Evolutionary conservation across 2,329 filamentous ascomycete genomes (phyloP).

Genomic region (Pseudogymnoascus sp.): DNA sequence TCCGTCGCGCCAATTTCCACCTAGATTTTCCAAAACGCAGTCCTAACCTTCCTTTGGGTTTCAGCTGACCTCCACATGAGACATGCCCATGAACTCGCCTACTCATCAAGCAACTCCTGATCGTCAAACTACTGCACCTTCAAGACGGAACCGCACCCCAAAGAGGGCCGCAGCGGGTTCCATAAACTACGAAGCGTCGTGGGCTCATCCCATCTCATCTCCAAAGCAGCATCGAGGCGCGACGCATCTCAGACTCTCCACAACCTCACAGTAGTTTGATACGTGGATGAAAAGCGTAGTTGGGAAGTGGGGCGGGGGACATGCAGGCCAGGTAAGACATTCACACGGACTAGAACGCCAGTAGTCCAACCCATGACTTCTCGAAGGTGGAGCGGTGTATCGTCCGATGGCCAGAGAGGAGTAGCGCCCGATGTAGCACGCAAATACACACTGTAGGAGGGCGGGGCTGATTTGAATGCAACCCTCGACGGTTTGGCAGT

Average conservation of each 20-base stretch:
- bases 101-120: neutral
- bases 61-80: neutral
- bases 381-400: neutral
- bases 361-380: neutral
- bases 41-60: neutral
- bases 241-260: neutral
- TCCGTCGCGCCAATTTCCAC: neutral
- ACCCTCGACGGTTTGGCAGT: neutral
- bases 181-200: neutral
- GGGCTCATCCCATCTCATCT: slow-evolving; percentile 3
- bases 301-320: neutral
- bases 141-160: neutral
- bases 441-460: neutral
- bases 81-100: neutral
- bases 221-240: neutral
- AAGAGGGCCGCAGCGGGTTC: neutral
- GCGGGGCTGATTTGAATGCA: neutral
- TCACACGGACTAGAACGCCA: neutral
- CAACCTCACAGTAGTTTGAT: neutral
- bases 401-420: neutral
- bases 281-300: neutral
- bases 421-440: neutral
- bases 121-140: neutral
- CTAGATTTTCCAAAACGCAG: neutral
- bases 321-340: neutral